Evolutionary conservation across 345 rosid species (phyloP), one percentile per base, ranked within the genome.

Genomic region (Citrus hindsii): DNA sequence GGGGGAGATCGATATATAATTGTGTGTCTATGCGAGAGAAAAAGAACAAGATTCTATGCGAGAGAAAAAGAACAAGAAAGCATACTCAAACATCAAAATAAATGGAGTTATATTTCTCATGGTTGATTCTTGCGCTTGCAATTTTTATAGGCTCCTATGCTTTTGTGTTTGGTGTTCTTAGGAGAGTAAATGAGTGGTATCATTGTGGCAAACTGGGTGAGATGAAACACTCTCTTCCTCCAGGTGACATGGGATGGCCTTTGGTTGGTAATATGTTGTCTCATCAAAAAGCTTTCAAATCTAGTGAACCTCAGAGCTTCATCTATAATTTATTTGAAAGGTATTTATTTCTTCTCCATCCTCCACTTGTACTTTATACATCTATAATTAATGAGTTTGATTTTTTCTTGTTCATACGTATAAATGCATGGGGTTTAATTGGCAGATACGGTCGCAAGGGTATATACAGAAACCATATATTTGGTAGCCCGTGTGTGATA

Each of bases 171-270:
- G 77, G 87, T 83, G 61, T 88, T 63, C 27, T 73, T 13, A 85
- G 58, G 79, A 82, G 62, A 46, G 73, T 81, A 55, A 88, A 88
- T 27, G 80, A 80, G 55, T 87, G 83, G 86, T 65, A 76, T 10
- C 79, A 83, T 64, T 82, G 75, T 64, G 81, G 76, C 12, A 74
- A 25, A 18, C 67, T 89, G 62, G 90, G 88, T 7, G 85, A 73
- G 68, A 82, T 75, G 75, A 80, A 22, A 30, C 75, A 30, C 7
- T 77, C 67, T 68, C 84, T 90, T 7, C 89, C 92, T 69, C 90
- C 89, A 2, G 88, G 90, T 8, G 85, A 85, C 67, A 67, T 86
- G 81, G 89, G 88, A 4, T 85, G 83, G 90, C 90, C 88, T 76
- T 35, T 88, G 38, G 33, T 87, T 7, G 89, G 91, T 14, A 87